Conservation (phyloP, 2,329 filamentous ascomycete genomes). For the Ampelomyces quisqualis region DNA sequence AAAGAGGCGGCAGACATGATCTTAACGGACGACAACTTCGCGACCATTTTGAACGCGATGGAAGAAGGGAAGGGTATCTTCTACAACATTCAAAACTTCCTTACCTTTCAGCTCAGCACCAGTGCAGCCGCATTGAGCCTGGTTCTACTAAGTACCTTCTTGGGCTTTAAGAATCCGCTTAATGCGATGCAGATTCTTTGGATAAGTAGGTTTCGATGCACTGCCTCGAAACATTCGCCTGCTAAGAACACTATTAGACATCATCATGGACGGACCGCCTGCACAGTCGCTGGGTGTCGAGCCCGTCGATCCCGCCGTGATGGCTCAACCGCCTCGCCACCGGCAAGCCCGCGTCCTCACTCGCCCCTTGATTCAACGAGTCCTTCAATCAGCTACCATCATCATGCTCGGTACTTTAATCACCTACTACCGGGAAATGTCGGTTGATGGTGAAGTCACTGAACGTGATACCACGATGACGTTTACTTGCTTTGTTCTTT, state of each 20-base stretch:
- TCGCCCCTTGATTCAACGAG: slow-evolving; percentile 73
- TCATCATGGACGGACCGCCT: slow-evolving; percentile 98
- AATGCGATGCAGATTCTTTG: slow-evolving; percentile 99
- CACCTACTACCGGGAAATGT: slow-evolving; percentile 91
- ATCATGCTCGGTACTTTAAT: slow-evolving; percentile 92
- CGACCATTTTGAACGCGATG: slow-evolving; percentile 89
- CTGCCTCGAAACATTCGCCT: not conserved
- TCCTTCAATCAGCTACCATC: slow-evolving; percentile 80
- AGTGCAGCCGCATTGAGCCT: slow-evolving; percentile 90
- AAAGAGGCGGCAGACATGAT: slow-evolving; percentile 97
- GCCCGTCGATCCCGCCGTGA: slow-evolving; percentile 88
- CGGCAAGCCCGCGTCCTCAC: slow-evolving; percentile 92
- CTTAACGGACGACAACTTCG: slow-evolving; percentile 84
- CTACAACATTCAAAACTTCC: slow-evolving; percentile 99
- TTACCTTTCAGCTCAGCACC: slow-evolving; percentile 97
- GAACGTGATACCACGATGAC: slow-evolving; percentile 98
- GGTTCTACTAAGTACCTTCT: slow-evolving; percentile 86
- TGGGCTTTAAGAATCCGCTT: slow-evolving; percentile 91
- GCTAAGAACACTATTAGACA: slow-evolving; percentile 62
- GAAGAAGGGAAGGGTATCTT: slow-evolving; percentile 99
- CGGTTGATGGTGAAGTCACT: slow-evolving; percentile 75
- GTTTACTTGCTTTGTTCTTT: slow-evolving; percentile 97
- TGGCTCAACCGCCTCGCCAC: slow-evolving; percentile 84
- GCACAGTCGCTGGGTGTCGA: slow-evolving; percentile 97
- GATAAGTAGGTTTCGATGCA: slow-evolving; percentile 74